A percentile compares a stretch with the other conserved stretches of the same genome.
These are phyloP conservation scores for Saccharomyces pastorianus DNA, from an alignment of 1,139 yeast species.

Conservation along the genomic window DNA sequence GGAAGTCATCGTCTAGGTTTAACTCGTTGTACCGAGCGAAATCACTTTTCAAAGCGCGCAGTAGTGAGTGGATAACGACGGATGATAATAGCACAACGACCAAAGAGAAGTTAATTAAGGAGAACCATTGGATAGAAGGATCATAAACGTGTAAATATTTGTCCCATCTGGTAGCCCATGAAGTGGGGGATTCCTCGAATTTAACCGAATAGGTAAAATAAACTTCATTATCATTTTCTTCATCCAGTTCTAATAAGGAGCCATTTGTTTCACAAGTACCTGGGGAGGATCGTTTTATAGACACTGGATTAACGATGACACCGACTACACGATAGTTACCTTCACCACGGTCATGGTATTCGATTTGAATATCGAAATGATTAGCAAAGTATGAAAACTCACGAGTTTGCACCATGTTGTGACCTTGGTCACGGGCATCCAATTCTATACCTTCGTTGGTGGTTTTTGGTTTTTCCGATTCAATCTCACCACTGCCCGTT, in stretches of 20 bases:
- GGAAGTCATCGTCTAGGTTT: conserved; percentile 76
- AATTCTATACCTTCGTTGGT: conserved; percentile 10
- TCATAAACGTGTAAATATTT: conserved; percentile 86
- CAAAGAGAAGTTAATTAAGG: conserved; percentile 74
- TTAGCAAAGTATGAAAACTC: conserved; percentile 53
- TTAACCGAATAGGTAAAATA: conserved; percentile 54
- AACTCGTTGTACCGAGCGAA: conserved; percentile 83
- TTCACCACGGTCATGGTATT: conserved; percentile 68
- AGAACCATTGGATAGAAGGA: conserved; percentile 93
- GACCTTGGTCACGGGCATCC: conserved; percentile 7
- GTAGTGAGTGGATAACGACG: conserved; percentile 70
- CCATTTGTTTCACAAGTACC: conserved; percentile 33
- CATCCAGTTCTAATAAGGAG: conserved; percentile 39
- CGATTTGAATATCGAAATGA: conserved; percentile 71
- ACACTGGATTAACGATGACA: conserved; percentile 63
- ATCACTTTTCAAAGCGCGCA: conserved; percentile 77
- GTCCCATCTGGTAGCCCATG: conserved; percentile 99
- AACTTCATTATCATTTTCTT: conserved; percentile 38
- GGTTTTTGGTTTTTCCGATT: not conserved
- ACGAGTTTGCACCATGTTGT: conserved; percentile 10
- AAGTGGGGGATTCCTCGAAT: conserved; percentile 61
- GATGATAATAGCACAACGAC: conserved; percentile 71
- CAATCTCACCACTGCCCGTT: too few relatives aligned
- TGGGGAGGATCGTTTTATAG: conserved; percentile 43
- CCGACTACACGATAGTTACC: conserved; percentile 84